These are phyloP conservation scores for Phylloporus sp. DNA, from an alignment of 768 basidiomycete species.

Conservation along the genomic window DNA sequence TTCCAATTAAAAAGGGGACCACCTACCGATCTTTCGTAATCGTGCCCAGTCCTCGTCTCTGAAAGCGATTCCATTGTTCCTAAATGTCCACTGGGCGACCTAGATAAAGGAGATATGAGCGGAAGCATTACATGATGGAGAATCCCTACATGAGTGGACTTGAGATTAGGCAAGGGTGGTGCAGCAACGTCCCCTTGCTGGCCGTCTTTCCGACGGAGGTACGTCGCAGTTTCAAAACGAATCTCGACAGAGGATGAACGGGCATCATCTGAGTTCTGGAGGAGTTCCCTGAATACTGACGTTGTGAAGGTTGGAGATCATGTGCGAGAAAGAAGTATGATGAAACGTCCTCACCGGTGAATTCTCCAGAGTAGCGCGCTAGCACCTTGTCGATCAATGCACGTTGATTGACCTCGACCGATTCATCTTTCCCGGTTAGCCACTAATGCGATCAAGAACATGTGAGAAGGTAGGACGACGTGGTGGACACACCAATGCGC, in stretches of 20 bases:
- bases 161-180: conserved; percentile 53
- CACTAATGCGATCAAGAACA: conserved; percentile 31
- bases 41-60: conserved; percentile 30
- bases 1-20: no score
- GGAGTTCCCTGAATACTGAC: conserved; percentile 69
- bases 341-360: conserved; percentile 49
- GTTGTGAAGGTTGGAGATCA: not conserved
- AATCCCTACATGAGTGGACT: conserved; percentile 47
- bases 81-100: conserved; percentile 81
- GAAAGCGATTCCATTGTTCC: conserved; percentile 84
- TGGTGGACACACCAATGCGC: conserved; percentile 22
- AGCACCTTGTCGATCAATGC: conserved; percentile 97
- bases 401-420: conserved; percentile 89
- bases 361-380: conserved; percentile 92
- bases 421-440: conserved; percentile 66
- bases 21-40: not conserved
- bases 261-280: conserved; percentile 96
- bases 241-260: conserved; percentile 72
- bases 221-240: conserved; percentile 63
- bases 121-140: conserved; percentile 10
- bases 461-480: not conserved
- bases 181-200: conserved; percentile 6
- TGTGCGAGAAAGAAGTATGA: not conserved
- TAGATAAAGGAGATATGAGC: conserved; percentile 21
- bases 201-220: conserved; percentile 28